Conservation (phyloP, 2,329 filamentous ascomycete species). For the Emericellopsis cladophorae region DNA sequence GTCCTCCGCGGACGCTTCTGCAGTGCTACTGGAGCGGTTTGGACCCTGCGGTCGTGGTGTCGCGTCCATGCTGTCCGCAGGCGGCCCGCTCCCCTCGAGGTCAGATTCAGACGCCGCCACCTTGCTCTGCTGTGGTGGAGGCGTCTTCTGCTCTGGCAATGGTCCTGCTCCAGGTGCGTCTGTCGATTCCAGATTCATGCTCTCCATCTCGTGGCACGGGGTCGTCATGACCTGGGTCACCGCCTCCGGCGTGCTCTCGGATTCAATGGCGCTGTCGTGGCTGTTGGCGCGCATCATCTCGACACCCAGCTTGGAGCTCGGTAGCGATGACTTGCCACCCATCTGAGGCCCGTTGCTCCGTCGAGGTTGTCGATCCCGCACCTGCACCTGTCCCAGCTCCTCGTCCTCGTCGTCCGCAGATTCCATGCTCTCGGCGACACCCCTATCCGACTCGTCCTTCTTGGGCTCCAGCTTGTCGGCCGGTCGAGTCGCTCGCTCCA, state of each 20-base stretch:
- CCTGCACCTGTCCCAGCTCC: conserved; percentile 49
- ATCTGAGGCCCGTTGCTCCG: conserved; percentile 22
- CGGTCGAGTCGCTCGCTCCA: conserved; percentile 39
- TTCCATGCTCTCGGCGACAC: conserved; percentile 61
- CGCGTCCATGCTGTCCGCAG: conserved; percentile 19
- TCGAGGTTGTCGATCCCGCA: conserved; percentile 32
- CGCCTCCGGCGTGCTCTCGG: conserved; percentile 37
- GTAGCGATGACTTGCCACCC: conserved; percentile 39
- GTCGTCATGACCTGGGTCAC: conserved; percentile 37
- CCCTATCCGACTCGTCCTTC: conserved; percentile 62
- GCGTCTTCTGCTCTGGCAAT: conserved; percentile 8
- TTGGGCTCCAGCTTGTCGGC: conserved; percentile 64
- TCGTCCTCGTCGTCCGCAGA: conserved; percentile 94
- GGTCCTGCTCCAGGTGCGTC: neutral
- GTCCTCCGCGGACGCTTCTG: neutral
- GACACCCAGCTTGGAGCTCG: conserved; percentile 80
- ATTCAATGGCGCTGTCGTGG: conserved; percentile 61
- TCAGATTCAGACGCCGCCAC: neutral
- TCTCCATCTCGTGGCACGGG: conserved; percentile 26
- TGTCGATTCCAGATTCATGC: neutral
- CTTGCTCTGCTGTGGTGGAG: conserved; percentile 1
- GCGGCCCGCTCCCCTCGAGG: conserved; percentile 5
- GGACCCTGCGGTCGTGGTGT: conserved; percentile 26
- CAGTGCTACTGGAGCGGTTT: neutral
- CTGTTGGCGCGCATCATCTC: conserved; percentile 98